Conservation (phyloP, 164 flowering plant species). For the Vitis cinerea region DNA sequence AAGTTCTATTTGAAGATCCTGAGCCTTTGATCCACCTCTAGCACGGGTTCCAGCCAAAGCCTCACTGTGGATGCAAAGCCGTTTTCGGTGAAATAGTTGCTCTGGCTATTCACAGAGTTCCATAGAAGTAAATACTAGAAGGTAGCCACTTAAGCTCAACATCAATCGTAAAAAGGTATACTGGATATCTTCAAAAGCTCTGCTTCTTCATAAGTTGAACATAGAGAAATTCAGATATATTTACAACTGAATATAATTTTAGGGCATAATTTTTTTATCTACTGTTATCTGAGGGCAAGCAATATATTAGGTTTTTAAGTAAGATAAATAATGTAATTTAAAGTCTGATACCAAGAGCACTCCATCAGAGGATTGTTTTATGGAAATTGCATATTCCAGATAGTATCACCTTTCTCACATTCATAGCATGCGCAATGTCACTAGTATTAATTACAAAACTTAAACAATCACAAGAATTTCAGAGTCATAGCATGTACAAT, state of each 20-base stretch:
- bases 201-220: background rate
- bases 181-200: background rate
- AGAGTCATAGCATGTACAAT: no score
- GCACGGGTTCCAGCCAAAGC: conserved; percentile 97
- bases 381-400: no score
- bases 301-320: no score
- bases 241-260: background rate
- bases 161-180: background rate
- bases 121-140: conserved; percentile 23
- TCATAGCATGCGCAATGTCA: no score
- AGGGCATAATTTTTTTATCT: background rate
- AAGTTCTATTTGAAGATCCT: conserved; percentile 70
- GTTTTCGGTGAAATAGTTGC: conserved; percentile 78
- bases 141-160: background rate
- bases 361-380: no score
- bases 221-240: background rate
- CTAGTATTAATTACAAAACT: no score
- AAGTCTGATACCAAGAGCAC: no score
- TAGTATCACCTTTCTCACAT: no score
- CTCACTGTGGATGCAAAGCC: conserved; percentile 66
- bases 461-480: no score
- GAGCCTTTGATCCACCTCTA: conserved; percentile 58
- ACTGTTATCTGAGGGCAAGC: no score
- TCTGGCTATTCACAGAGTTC: conserved; percentile 75
- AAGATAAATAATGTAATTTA: no score